Evolutionary conservation across 2,329 filamentous ascomycete species (phyloP), one percentile per base, ranked within the genome.

Genomic region (Davidsoniella neocaledoniae): DNA sequence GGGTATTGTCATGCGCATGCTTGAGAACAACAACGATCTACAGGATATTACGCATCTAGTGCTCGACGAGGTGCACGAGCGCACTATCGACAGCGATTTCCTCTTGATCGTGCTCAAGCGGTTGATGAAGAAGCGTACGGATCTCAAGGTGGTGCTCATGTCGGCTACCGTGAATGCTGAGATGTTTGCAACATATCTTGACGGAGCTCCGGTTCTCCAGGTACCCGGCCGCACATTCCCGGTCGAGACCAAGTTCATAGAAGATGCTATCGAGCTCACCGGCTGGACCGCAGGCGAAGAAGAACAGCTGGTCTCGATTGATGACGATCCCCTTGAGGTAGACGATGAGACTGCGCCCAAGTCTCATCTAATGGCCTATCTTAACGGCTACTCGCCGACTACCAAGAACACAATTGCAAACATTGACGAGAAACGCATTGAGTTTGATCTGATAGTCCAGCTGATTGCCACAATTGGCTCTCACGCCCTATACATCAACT

Each of bases 31-130:
- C 0, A 83, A 86, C 55, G 83, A 93, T 50, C 74, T 98, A 41
- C 76, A 79, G 51, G 90, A 95, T 55, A 81, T 98, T 48, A 94
- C 90, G 0, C 91, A 96, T 66, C 68, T 98, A 53, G 79, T 98
- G 43, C 79, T 98, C n/a, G 91, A 98, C 60, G 91, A 98, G 64
- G 90, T 96, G 2, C 91, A 98, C 60, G 91, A 98, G 63, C 79
- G 90, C 54, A 85, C 86, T 10, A 96, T 98, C 57, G 91, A 98
- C 61, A 94, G 88, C 51, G 91, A 98, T 62, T 95, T 98, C 62
- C 70, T 98, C 33, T 72, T 98, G 14, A 91, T 98, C 57, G 84
- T 96, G 1, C 73, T 98, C 46, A 86, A 86, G 60, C 83, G 88
- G 54, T 69, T 98, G 3, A 74, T 95, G 66, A 63, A 74, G 26